A percentile compares a stretch with the other conserved stretches of the same genome.
Conservation (phyloP, 2,329 filamentous ascomycete species). For the Talaromyces sp. region DNA sequence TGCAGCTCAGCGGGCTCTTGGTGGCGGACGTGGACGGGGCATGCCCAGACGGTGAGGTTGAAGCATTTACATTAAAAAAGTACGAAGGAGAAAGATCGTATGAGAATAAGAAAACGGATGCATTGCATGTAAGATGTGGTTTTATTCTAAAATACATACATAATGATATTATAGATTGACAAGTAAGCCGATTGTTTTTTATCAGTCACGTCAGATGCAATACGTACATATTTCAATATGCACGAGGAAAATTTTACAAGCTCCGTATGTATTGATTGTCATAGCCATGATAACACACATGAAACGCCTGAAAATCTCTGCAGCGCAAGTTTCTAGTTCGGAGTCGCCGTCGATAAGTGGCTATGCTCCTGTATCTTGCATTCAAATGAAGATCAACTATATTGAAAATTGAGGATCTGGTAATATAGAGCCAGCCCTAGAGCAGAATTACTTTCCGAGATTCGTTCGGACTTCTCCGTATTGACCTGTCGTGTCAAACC, state of each 20-base stretch:
- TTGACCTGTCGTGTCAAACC: not conserved
- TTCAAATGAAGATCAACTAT: not conserved
- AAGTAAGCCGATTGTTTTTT: not conserved
- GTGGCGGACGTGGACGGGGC: constrained; percentile 76
- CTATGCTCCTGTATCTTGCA: not conserved
- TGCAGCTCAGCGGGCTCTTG: constrained; percentile 82
- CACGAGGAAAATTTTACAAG: not conserved
- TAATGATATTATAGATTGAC: constrained; percentile 14
- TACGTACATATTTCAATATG: not conserved
- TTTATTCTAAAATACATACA: constrained; percentile 11
- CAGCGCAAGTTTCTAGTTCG: not conserved
- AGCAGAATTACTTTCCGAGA: not conserved
- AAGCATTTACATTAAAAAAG: constrained; percentile 9
- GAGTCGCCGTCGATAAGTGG: not conserved
- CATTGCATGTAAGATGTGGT: constrained; percentile 15
- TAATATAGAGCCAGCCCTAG: not conserved
- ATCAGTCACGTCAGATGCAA: not conserved
- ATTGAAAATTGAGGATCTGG: not conserved
- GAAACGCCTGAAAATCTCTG: not conserved
- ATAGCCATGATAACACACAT: not conserved
- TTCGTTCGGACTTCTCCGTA: not conserved
- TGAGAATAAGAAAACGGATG: constrained; percentile 23
- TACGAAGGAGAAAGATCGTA: constrained; percentile 24
- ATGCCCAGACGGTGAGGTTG: constrained; percentile 74
- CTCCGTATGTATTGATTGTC: not conserved